Evolutionary conservation across 2,329 filamentous ascomycete genomes (phyloP), one percentile per base, ranked within the genome.

Genomic region (Ceratocystis destructans): DNA sequence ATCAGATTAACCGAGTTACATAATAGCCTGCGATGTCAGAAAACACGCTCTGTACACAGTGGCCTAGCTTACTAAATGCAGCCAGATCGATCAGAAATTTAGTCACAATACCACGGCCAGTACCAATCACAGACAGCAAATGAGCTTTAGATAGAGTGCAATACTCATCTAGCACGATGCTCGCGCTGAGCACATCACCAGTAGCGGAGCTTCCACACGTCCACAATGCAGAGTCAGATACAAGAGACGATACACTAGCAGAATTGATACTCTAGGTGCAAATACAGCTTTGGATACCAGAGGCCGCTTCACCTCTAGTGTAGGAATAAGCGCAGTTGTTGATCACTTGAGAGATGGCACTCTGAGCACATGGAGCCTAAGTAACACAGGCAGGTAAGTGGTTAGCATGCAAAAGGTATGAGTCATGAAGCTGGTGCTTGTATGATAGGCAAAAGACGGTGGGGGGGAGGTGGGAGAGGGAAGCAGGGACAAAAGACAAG

Each of bases 11-110:
- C 44, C 0, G 12, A 59, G 48, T 55, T 50, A 64, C 63, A 66
- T 68, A 66, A n/a, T 61, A 15, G 31, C 61, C 64, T 7, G 33
- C 69, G n/a, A 75, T 72, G 69, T 76, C 71, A 62, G 71, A 71
- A 66, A 82, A 31, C 31, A 73, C 75, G 69, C 71, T 70, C 70
- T 72, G 70, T 1, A 78, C 79, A 67, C 79, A 81, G 1, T 75
- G 75, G 10, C 78, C 78, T 62, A 81, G 74, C 17, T 78, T 73
- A 1, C 72, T 70, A 61, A 74, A 75, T 61, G 76, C 76, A 1
- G 79, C 71, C 1, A 83, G 71, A 68, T 83, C 81, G 12, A 79
- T 81, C 57, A 83, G 78, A 65, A 79, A 82, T 41, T 76, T 73
- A 0, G 75, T 73, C 22, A 83, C 78, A 0, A 76, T 70, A 59